Conservation (phyloP, 208 protist genomes). For the Kentomonas sorsogonicus region DNA sequence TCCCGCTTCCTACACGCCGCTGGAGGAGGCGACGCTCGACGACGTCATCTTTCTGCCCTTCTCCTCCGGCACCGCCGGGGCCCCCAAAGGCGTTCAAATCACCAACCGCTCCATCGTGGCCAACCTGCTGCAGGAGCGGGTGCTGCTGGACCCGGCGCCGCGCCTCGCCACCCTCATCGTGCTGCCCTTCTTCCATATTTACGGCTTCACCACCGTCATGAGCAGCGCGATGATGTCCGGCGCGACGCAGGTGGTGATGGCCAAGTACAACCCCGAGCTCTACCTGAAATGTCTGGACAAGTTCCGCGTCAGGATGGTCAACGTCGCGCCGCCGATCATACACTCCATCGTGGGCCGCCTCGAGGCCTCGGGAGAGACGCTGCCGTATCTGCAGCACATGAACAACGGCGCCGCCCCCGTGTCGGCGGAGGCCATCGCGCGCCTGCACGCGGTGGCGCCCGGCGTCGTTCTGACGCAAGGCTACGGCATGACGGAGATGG, state of each 20-base stretch:
- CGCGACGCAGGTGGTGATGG: constrained; percentile 36
- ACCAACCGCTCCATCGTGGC: constrained; percentile 20
- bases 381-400: constrained; percentile 17
- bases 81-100: constrained; percentile 64
- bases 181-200: constrained; percentile 85
- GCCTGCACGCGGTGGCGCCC: constrained; percentile 30
- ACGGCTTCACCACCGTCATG: constrained; percentile 54
- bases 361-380: constrained; percentile 18
- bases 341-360: constrained; percentile 58
- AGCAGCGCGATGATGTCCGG: constrained; percentile 18
- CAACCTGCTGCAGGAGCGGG: constrained; percentile 23
- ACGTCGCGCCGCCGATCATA: constrained; percentile 75
- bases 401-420: constrained; percentile 65
- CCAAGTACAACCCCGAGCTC: constrained; percentile 36
- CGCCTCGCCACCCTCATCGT: constrained; percentile 31
- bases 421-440: constrained; percentile 24
- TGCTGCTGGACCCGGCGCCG: background rate
- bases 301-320: constrained; percentile 33
- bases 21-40: constrained; percentile 14
- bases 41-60: constrained; percentile 41
- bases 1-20: constrained; percentile 23
- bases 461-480: constrained; percentile 33
- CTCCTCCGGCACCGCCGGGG: constrained; percentile 33
- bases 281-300: constrained; percentile 45
- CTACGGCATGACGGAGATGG: constrained; percentile 80